These are phyloP conservation scores for Sporothrix inflata DNA, from an alignment of 2,329 filamentous ascomycete species.

Conservation along the genomic window DNA sequence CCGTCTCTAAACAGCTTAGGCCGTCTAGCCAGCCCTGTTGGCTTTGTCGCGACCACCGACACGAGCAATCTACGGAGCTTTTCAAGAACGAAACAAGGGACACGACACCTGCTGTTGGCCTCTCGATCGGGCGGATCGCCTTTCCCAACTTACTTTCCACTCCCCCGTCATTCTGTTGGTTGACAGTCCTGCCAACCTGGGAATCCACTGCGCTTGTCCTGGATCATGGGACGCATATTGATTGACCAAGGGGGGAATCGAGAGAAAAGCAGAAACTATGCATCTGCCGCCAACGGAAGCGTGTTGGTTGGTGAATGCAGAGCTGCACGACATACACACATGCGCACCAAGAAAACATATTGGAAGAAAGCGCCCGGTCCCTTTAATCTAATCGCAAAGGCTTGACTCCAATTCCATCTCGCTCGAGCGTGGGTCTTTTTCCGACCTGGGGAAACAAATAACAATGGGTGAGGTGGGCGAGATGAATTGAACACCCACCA, in stretches of 20 bases:
- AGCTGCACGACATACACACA: slow-evolving; percentile 11
- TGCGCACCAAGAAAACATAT: background rate
- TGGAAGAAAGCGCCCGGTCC: background rate
- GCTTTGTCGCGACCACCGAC: no score
- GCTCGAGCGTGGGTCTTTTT: background rate
- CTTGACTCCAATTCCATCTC: background rate
- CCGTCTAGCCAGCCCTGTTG: no score
- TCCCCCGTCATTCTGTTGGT: slow-evolving; percentile 6
- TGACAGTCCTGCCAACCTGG: background rate
- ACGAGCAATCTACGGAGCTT: background rate
- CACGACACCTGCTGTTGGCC: background rate
- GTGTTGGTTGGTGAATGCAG: background rate
- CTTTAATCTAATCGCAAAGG: background rate
- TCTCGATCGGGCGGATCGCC: background rate
- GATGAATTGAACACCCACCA: background rate
- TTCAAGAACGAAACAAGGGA: background rate
- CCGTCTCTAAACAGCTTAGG: background rate
- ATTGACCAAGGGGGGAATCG: background rate
- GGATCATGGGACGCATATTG: background rate
- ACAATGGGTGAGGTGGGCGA: background rate
- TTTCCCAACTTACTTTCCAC: background rate
- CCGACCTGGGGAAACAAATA: background rate
- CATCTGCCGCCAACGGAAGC: slow-evolving; percentile 14
- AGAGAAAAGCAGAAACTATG: background rate
- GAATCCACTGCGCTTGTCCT: background rate